phyloP scores from a whole-genome alignment of 2,329 filamentous ascomycete species.

The Bipolaris sorokiniana region DNA sequence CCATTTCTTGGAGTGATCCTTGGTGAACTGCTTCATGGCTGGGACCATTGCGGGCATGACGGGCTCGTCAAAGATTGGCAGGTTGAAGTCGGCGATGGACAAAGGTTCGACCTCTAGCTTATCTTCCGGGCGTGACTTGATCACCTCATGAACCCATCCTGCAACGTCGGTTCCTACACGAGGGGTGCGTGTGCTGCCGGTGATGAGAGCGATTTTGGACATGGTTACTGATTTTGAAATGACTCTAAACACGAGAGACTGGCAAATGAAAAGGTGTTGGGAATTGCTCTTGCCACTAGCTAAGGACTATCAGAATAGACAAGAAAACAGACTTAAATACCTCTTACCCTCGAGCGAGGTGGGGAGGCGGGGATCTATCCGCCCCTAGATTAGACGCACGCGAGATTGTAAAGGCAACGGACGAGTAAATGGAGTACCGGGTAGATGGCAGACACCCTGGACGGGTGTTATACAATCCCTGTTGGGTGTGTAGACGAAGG shows the following conservation, averaged over 20 bases:
- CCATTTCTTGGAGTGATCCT: constrained; percentile 56
- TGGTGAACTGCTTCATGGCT: constrained; percentile 43
- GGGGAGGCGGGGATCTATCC: neutral
- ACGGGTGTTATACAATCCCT: neutral
- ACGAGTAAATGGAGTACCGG: neutral
- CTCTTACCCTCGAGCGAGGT: neutral
- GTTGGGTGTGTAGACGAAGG: neutral
- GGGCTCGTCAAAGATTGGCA: constrained; percentile 56
- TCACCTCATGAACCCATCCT: constrained; percentile 8
- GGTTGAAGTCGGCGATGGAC: constrained; percentile 46
- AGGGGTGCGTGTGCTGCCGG: constrained; percentile 14
- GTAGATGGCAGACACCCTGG: neutral
- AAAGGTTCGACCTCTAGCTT: constrained; percentile 9
- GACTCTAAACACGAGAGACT: constrained; percentile 5
- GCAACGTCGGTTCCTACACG: constrained; percentile 8
- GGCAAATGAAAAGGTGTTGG: neutral
- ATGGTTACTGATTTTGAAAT: constrained; percentile 24
- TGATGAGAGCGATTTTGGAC: constrained; percentile 18
- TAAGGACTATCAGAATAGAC: constrained; percentile 1
- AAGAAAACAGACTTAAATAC: constrained; percentile 2
- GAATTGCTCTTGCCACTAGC: neutral
- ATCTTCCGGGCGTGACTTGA: constrained; percentile 14
- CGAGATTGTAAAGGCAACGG: neutral
- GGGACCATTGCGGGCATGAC: constrained; percentile 51
- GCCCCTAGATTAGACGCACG: neutral